A percentile compares a stretch with the other conserved stretches of the same genome.
These are phyloP conservation scores for Arabidopsis hybrid DNA, from an alignment of 441 rosid genomes.

Conservation along the genomic window DNA sequence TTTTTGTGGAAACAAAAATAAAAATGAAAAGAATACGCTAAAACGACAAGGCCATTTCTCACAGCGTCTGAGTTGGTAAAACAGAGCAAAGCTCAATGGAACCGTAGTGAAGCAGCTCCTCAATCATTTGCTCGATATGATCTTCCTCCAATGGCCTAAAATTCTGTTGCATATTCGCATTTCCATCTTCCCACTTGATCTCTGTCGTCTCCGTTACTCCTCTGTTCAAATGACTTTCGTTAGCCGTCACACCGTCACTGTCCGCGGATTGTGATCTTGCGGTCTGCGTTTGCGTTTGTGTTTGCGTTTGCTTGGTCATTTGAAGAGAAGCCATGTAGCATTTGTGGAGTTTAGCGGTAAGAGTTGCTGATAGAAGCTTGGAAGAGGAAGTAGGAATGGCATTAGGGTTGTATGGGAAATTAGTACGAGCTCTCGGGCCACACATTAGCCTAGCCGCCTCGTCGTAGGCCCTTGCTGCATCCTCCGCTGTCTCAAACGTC, in stretches of 20 bases:
- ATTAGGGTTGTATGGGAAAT: conserved; percentile 86
- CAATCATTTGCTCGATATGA: conserved; percentile 97
- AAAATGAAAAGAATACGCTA: conserved; percentile 29
- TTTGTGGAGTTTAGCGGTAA: conserved; percentile 86
- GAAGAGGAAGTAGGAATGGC: conserved; percentile 73
- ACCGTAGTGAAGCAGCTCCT: conserved; percentile 81
- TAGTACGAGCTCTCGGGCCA: conserved; percentile 90
- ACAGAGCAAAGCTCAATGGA: conserved; percentile 81
- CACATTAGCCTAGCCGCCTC: conserved; percentile 99
- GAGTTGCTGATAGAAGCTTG: conserved; percentile 89
- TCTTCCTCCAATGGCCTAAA: conserved; percentile 82
- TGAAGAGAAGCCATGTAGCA: conserved; percentile 95
- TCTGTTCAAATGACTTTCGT: conserved; percentile 43
- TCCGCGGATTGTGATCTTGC: background rate
- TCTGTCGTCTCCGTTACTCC: conserved; percentile 43
- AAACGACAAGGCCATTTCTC: conserved; percentile 38
- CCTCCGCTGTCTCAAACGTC: conserved; percentile 97
- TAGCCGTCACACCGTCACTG: conserved; percentile 24
- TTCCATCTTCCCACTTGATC: conserved; percentile 50
- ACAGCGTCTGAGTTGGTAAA: conserved; percentile 50
- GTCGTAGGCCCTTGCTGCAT: conserved; percentile 93
- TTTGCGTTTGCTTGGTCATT: conserved; percentile 60
- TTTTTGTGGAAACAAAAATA: background rate
- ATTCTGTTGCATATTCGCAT: conserved; percentile 44
- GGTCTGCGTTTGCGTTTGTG: conserved; percentile 35